Base-by-base conservation (phyloP, 441 rosid species). In the Gossypium schwendimanii region DNA sequence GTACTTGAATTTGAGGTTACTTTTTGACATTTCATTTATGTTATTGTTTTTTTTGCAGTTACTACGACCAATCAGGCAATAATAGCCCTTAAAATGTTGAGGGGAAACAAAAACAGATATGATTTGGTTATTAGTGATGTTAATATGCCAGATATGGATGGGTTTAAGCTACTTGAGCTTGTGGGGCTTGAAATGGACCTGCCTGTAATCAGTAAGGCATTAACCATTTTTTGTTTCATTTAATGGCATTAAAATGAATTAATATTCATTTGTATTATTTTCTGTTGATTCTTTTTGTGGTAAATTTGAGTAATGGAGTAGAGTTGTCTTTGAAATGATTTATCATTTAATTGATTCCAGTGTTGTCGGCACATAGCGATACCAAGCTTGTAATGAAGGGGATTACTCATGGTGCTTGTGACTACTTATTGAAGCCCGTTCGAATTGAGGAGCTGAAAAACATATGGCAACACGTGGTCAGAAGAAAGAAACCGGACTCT, bases 111-210 rank as follows among this genome's bases (percentile, higher is more conserved):
- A 61, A 82, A 83, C 76, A 85, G 79, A 77, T 93, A 78, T 80
- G 99, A 96, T 70, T 69, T 96, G 72, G 97, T 96, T 73, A 96
- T 96, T 68, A 96, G 97, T 70, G 99, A 96, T 85, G 99, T 96
- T 44, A 88, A 90, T 80, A 96, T 96, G 99, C 99, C 99, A 1
- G 98, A 93, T 78, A 87, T 91, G 72, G 94, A 94, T 82, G 99
- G 99, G 14, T 94, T 94, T 77, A 94, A 92, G 90, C 93, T 94
- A 44, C 98, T 94, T 59, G 99, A 94, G 74, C 94, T 87, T 65
- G 91, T 91, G 75, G 99, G 97, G 79, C 96, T 94, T 76, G 98
- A 94, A 80, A 92, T 94, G 97, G 99, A 92, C 83, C 91, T 94
- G 75, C 99, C 99, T 55, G 99, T 94, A 72, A 94, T 94, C 71